These are phyloP conservation scores for Sextonia rubra DNA, from an alignment of 164 flowering plant genomes.

Conservation along the genomic window DNA sequence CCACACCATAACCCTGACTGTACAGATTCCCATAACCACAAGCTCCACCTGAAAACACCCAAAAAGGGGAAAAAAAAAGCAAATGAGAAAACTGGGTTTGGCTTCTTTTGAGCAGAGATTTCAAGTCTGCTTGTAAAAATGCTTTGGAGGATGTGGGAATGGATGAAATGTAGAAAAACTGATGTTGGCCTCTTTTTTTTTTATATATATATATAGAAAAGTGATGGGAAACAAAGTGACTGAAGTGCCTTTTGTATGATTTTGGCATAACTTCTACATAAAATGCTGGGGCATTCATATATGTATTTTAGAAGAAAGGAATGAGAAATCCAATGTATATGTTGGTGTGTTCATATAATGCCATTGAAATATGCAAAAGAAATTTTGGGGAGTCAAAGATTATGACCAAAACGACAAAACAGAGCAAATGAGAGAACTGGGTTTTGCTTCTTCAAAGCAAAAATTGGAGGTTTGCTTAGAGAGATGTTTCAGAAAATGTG, in stretches of 20 bases:
- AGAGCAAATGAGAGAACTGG: background rate
- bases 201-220: no score
- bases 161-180: background rate
- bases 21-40: conserved; percentile 56
- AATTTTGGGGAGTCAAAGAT: no score
- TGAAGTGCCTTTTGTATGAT: background rate
- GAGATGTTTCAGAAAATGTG: background rate
- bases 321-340: background rate
- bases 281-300: background rate
- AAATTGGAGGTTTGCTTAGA: background rate
- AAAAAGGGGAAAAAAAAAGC: background rate
- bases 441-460: background rate
- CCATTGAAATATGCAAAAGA: background rate
- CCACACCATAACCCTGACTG: conserved; percentile 57
- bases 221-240: background rate
- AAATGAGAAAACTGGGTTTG: background rate
- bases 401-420: background rate
- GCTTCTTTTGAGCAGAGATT: background rate
- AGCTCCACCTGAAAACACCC: conserved; percentile 39
- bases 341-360: background rate
- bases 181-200: background rate
- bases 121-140: background rate
- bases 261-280: background rate
- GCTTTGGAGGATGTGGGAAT: background rate
- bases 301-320: background rate